phyloP scores from a whole-genome alignment of 305 asterid genomes.

The Solanum chacoense region DNA sequence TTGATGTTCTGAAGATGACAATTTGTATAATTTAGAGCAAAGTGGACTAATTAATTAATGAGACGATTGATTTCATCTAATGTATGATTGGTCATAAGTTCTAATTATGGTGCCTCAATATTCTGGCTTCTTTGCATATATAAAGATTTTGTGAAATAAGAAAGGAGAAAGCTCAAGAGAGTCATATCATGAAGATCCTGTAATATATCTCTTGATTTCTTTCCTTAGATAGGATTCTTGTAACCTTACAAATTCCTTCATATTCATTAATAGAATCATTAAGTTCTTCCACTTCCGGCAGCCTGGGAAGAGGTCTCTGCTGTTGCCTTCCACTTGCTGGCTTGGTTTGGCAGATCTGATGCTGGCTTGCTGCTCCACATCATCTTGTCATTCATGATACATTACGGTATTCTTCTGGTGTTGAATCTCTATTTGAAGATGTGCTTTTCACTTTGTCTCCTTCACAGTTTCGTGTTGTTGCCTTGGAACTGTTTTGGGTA shows the following conservation, averaged over 20 bases:
- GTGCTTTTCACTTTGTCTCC: background rate
- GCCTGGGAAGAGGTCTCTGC: background rate
- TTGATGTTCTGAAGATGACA: background rate
- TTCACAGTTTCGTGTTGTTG: background rate
- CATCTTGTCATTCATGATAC: background rate
- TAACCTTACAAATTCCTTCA: background rate
- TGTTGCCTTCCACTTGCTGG: background rate
- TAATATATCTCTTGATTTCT: background rate
- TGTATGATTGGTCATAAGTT: constrained; percentile 12
- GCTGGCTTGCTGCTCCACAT: background rate
- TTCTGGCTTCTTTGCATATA: background rate
- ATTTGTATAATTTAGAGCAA: background rate
- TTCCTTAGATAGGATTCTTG: background rate
- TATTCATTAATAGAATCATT: background rate
- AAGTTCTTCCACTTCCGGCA: background rate
- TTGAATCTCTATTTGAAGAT: background rate
- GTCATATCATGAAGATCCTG: background rate
- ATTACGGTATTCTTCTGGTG: background rate
- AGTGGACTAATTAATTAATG: background rate
- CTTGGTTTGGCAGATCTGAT: background rate
- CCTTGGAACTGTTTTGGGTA: background rate
- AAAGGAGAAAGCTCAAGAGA: constrained; percentile 26
- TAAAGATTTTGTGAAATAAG: constrained; percentile 16
- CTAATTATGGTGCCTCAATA: background rate
- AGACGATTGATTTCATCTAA: background rate